These are phyloP conservation scores for Amanita exitialis DNA, from an alignment of 768 basidiomycete species.

Conservation along the genomic window DNA sequence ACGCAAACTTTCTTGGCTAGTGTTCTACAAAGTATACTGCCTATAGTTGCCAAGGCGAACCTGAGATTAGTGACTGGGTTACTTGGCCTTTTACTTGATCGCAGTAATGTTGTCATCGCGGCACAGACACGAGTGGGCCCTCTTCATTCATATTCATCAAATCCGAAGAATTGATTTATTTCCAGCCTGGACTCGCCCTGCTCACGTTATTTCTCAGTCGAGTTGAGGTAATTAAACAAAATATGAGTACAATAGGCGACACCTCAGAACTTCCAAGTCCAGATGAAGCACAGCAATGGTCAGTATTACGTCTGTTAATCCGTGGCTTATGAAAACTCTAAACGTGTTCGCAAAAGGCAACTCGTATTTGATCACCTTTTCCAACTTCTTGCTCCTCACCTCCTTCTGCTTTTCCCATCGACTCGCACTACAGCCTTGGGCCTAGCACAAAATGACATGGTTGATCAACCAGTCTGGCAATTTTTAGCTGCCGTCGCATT, in stretches of 20 bases:
- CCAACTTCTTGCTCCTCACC: slow-evolving; percentile 64
- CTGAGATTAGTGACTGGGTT: slow-evolving; percentile 81
- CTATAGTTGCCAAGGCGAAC: slow-evolving; percentile 68
- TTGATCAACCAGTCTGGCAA: slow-evolving; percentile 92
- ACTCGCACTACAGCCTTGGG: slow-evolving; percentile 48
- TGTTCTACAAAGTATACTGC: slow-evolving; percentile 80
- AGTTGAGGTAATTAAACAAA: slow-evolving; percentile 87
- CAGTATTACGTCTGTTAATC: slow-evolving; percentile 8
- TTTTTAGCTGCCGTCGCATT: slow-evolving; percentile 86
- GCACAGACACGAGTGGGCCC: slow-evolving; percentile 70
- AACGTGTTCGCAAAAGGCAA: slow-evolving; percentile 44
- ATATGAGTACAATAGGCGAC: slow-evolving; percentile 40
- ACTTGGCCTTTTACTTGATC: slow-evolving; percentile 71
- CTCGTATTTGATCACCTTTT: slow-evolving; percentile 84
- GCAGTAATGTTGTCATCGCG: slow-evolving; percentile 63
- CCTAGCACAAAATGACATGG: slow-evolving; percentile 41
- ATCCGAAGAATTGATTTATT: slow-evolving; percentile 6
- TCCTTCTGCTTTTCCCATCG: slow-evolving; percentile 84
- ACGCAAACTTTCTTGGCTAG: slow-evolving; percentile 83
- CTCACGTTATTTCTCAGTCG: slow-evolving; percentile 86
- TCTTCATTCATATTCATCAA: not conserved
- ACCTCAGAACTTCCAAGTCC: slow-evolving; percentile 45
- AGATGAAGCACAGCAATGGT: slow-evolving; percentile 76
- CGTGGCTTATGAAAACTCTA: slow-evolving; percentile 1
- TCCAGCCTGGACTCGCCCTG: slow-evolving; percentile 83